These are phyloP conservation scores for Tulasnella sp. DNA, from an alignment of 768 basidiomycete species.

Conservation along the genomic window DNA sequence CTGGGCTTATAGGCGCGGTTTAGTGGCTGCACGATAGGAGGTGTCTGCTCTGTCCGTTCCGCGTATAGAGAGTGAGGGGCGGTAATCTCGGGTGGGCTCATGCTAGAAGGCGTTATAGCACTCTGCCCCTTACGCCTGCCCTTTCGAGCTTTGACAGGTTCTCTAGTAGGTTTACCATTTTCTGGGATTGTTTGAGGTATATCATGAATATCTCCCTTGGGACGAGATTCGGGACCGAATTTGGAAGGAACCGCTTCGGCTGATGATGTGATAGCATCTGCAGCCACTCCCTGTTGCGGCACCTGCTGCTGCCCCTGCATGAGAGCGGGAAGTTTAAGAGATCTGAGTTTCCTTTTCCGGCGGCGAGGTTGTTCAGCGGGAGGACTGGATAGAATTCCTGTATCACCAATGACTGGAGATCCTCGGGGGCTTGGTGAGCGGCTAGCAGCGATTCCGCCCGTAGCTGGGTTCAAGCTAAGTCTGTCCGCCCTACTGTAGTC, in stretches of 20 bases:
- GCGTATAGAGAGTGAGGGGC: background rate
- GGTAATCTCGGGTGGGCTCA: background rate
- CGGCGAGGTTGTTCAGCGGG: background rate
- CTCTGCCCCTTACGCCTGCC: background rate
- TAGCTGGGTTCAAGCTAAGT: background rate
- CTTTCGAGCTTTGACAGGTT: background rate
- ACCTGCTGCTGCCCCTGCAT: background rate
- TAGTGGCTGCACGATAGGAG: background rate
- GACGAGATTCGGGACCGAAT: background rate
- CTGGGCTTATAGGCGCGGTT: background rate
- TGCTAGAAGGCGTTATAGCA: background rate
- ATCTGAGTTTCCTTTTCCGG: background rate
- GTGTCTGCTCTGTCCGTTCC: background rate
- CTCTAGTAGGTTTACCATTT: background rate
- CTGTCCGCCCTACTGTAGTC: background rate
- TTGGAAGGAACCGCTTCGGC: background rate
- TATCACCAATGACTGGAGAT: background rate
- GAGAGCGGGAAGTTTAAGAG: background rate
- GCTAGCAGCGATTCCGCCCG: background rate
- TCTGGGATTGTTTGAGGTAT: background rate
- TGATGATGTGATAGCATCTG: background rate
- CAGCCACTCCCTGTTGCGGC: background rate
- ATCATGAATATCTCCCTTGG: background rate
- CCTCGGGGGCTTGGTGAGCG: background rate
- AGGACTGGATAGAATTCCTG: background rate